Evolutionary conservation across 768 basidiomycete genomes (phyloP), one percentile per base, ranked within the genome.

Genomic region (Russula earlei): DNA sequence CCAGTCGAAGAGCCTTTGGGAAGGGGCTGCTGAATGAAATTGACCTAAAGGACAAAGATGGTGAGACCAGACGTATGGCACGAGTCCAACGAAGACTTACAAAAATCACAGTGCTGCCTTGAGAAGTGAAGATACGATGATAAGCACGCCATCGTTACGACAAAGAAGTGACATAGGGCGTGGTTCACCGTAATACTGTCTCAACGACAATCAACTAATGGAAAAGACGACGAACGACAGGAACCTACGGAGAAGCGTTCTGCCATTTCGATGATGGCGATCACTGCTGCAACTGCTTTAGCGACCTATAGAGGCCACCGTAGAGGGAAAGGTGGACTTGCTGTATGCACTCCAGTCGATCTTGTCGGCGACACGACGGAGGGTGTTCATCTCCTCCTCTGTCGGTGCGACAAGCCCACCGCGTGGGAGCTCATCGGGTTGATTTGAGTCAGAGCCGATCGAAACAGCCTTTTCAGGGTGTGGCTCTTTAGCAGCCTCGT

Each of bases 191-290:
- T 61, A 62, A 42, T 22, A 62, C 62, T 62, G 45, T 29, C n/a
- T 19, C 11, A 24, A 43, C 36, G 37, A 33, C 34, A n/a, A 6
- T 60, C 27, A 62, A 51, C 22, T 24, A 3, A 48, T 22, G 33
- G 31, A 38, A 15, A 25, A 10, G 22, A 14, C n/a, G 48, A 4
- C 19, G 19, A 27, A 15, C 20, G 29, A 36, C 19, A 2, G 5
- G 31, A 19, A 58, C 62, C 31, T 42, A 63, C 63, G 11, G 67
- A 68, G 59, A 68, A 68, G 25, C 67, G 67, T 52, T 67, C 67
- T 5, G 66, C 65, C 19, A 67, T 31, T 49, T 67, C 67, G 36
- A 67, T 57, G 41, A 68, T 59, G 7, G 67, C 67, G 27, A 68
- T 63, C 34, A 64, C 63, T 64, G 40, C n/a, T n/a, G n/a, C 33